Evolutionary conservation across 2,329 filamentous ascomycete species (phyloP).

Genomic region (Fusarium sp.): DNA sequence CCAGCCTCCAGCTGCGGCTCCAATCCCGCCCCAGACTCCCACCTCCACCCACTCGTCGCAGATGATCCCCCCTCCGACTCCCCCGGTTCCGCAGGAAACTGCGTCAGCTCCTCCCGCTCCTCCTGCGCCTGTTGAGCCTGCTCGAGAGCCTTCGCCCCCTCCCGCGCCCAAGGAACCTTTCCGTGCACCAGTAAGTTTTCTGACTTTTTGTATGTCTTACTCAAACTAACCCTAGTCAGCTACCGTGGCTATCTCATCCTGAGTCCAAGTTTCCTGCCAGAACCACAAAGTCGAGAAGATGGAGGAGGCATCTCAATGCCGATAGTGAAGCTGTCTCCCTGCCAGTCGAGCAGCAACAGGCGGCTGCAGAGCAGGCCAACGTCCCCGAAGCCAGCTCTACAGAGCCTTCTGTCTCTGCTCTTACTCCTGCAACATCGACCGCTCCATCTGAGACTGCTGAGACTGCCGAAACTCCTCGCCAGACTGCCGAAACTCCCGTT

Average conservation of each 20-base stretch:
- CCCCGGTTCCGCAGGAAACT: conserved; percentile 57
- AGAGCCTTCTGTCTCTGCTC: conserved; percentile 20
- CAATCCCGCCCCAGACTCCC: conserved; percentile 61
- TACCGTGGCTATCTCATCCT: conserved; percentile 68
- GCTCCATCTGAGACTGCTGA: conserved; percentile 31
- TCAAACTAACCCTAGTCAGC: conserved; percentile 48
- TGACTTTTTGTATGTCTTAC: neutral
- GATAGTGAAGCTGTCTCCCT: conserved; percentile 56
- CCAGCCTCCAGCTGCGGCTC: conserved; percentile 61
- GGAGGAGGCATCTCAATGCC: conserved; percentile 55
- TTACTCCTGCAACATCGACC: conserved; percentile 31
- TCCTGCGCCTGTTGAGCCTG: conserved; percentile 39
- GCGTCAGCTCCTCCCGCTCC: conserved; percentile 45
- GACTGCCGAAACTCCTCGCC: conserved; percentile 33
- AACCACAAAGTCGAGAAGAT: conserved; percentile 52
- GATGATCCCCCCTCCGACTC: conserved; percentile 57
- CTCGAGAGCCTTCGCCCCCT: conserved; percentile 39
- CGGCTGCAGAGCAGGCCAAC: conserved; percentile 42
- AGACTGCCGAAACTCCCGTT: conserved; percentile 48
- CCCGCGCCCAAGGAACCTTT: conserved; percentile 51
- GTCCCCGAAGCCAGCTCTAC: conserved; percentile 31
- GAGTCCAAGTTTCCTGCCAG: conserved; percentile 62
- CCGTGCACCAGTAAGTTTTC: conserved; percentile 59
- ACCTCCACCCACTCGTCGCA: conserved; percentile 63
- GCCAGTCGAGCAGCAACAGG: conserved; percentile 54